Evolutionary conservation across 352 stramenopile genomes (phyloP).

Genomic region (Phytophthora brassicae): DNA sequence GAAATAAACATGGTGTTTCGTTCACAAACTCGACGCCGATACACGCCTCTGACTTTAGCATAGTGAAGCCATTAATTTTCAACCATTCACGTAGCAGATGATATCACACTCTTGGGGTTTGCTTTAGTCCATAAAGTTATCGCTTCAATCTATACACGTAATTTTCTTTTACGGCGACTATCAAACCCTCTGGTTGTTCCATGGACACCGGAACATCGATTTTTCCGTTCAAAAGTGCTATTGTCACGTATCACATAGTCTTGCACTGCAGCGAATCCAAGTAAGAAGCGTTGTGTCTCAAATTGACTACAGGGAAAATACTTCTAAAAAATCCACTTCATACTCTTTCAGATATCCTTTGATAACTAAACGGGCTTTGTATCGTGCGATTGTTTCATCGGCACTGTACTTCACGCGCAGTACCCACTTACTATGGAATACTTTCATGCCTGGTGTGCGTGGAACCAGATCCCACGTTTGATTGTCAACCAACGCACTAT

Average conservation of each 20-base stretch:
- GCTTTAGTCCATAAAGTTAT: slow-evolving; percentile 11
- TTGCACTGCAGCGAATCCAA: slow-evolving; percentile 9
- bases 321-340: slow-evolving; percentile 11
- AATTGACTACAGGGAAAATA: slow-evolving; percentile 16
- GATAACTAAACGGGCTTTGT: slow-evolving; percentile 16
- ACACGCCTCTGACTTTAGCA: slow-evolving; percentile 10
- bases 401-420: slow-evolving; percentile 18
- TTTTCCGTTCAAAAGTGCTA: slow-evolving; percentile 14
- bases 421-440: slow-evolving; percentile 15
- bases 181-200: slow-evolving; percentile 6
- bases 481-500: no score
- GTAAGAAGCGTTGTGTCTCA: slow-evolving; percentile 12
- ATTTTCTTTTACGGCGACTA: not conserved
- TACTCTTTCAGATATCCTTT: slow-evolving; percentile 13
- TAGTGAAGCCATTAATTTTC: slow-evolving; percentile 17
- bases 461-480: no score
- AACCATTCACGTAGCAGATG: slow-evolving; percentile 5
- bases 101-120: no score
- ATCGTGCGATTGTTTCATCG: slow-evolving; percentile 1
- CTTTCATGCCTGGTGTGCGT: no score
- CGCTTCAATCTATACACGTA: slow-evolving; percentile 5
- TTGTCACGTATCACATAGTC: slow-evolving; percentile 19
- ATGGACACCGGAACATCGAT: slow-evolving; percentile 20
- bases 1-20: no score
- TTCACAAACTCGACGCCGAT: no score